phyloP scores from a whole-genome alignment of 1,284 basidiomycete species.

The Rhodotorula sp. region DNA sequence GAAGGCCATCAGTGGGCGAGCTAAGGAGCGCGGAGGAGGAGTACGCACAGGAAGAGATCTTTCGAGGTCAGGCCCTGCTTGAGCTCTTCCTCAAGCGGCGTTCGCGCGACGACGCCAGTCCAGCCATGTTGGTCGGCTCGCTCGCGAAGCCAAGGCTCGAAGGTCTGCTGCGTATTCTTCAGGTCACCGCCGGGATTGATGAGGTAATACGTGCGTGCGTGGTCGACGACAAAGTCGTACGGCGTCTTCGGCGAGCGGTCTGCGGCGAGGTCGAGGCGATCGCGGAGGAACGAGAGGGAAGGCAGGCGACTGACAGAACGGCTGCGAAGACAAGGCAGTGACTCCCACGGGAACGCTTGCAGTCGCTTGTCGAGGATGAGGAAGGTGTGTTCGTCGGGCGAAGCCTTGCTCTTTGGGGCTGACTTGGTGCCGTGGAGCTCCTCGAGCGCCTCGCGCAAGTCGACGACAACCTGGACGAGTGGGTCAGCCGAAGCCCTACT shows the following conservation, averaged over 20 bases:
- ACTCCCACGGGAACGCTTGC: slow-evolving; percentile 93
- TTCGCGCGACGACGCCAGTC: slow-evolving; percentile 73
- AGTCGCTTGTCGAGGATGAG: slow-evolving; percentile 87
- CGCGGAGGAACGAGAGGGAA: slow-evolving; percentile 79
- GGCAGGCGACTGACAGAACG: slow-evolving; percentile 87
- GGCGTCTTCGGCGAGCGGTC: background rate
- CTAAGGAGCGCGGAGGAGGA: background rate
- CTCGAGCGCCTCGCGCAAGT: slow-evolving; percentile 56
- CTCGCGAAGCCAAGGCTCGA: slow-evolving; percentile 68
- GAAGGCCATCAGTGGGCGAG: background rate
- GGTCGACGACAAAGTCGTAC: slow-evolving; percentile 59
- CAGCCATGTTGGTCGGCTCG: slow-evolving; percentile 66
- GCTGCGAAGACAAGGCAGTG: slow-evolving; percentile 78
- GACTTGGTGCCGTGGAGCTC: slow-evolving; percentile 53
- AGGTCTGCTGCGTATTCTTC: slow-evolving; percentile 74
- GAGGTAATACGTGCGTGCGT: slow-evolving; percentile 72
- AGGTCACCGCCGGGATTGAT: slow-evolving; percentile 93
- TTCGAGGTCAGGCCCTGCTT: slow-evolving; percentile 64
- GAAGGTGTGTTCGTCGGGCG: slow-evolving; percentile 65
- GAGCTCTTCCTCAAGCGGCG: slow-evolving; percentile 78
- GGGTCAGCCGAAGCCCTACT: background rate
- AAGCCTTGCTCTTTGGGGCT: slow-evolving; percentile 5
- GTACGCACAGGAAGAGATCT: slow-evolving; percentile 81
- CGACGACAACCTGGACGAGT: slow-evolving; percentile 55
- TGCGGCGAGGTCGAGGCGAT: slow-evolving; percentile 64